Percentiles rank a stretch among this genome's conserved stretches.
Evolutionary conservation across 495 filamentous ascomycete genomes (phyloP).

Genomic region (Trichoderma erinaceum): DNA sequence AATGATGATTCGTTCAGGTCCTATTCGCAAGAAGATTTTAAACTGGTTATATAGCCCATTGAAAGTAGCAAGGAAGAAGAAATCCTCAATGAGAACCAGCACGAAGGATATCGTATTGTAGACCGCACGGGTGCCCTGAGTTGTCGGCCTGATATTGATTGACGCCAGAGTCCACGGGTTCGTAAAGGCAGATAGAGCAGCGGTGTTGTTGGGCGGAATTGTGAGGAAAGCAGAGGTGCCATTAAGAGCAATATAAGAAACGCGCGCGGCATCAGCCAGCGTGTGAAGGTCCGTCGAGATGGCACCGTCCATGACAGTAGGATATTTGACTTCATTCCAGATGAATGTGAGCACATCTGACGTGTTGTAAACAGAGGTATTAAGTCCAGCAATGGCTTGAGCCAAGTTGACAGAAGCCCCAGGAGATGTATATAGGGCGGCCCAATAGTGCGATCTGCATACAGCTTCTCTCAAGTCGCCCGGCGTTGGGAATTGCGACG

Average conservation of each 20-base stretch:
- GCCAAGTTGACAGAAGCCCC: slow-evolving; percentile 35
- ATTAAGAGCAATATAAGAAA: slow-evolving; percentile 30
- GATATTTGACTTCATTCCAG: slow-evolving; percentile 49
- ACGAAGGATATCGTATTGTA: slow-evolving; percentile 50
- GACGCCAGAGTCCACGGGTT: slow-evolving; percentile 37
- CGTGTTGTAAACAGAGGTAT: slow-evolving; percentile 34
- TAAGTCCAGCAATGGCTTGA: slow-evolving; percentile 30
- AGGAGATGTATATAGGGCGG: slow-evolving; percentile 33
- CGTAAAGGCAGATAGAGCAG: slow-evolving; percentile 32
- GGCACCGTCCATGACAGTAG: slow-evolving; percentile 34
- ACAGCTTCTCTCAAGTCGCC: slow-evolving; percentile 28
- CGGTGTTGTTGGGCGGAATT: slow-evolving; percentile 20
- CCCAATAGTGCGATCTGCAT: slow-evolving; percentile 44
- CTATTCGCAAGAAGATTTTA: slow-evolving; percentile 36
- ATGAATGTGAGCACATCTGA: slow-evolving; percentile 37
- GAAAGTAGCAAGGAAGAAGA: slow-evolving; percentile 45
- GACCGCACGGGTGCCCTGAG: slow-evolving; percentile 43
- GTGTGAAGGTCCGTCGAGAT: slow-evolving; percentile 27
- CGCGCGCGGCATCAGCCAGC: slow-evolving; percentile 32
- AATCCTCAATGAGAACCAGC: slow-evolving; percentile 45
- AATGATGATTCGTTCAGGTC: background rate
- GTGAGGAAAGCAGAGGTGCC: slow-evolving; percentile 27
- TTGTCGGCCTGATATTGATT: slow-evolving; percentile 40
- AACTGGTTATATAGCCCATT: slow-evolving; percentile 38
- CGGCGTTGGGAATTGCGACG: slow-evolving; percentile 25